These are phyloP conservation scores for Penicillium vulpinum DNA, from an alignment of 2,329 filamentous ascomycete species.

Conservation along the genomic window DNA sequence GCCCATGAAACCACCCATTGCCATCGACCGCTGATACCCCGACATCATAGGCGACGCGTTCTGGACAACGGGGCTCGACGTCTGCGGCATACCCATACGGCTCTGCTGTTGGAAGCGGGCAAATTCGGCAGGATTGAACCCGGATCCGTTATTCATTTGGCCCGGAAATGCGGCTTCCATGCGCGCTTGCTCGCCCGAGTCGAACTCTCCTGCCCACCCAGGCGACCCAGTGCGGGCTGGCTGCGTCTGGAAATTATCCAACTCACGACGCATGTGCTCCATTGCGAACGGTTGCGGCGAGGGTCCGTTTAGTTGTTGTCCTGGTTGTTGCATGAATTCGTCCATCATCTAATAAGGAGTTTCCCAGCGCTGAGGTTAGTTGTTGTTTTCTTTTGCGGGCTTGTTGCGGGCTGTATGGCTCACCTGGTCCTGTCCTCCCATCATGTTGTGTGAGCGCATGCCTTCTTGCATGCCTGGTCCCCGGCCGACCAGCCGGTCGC, in stretches of 20 bases:
- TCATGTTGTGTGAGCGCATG: conserved; percentile 71
- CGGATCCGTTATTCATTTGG: conserved; percentile 50
- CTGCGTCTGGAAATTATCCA: conserved; percentile 55
- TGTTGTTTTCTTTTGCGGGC: neutral
- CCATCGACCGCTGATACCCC: conserved; percentile 48
- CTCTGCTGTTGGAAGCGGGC: conserved; percentile 78
- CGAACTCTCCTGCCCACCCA: conserved; percentile 65
- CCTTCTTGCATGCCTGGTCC: conserved; percentile 71
- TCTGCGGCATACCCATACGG: conserved; percentile 58
- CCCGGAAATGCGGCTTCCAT: conserved; percentile 72
- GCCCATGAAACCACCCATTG: conserved; percentile 46
- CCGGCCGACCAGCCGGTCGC: conserved; percentile 79
- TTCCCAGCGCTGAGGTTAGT: conserved; percentile 29
- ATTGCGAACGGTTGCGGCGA: conserved; percentile 62
- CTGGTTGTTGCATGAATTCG: conserved; percentile 81
- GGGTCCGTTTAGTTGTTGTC: conserved; percentile 55
- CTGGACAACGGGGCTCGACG: conserved; percentile 56
- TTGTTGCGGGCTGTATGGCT: conserved; percentile 5
- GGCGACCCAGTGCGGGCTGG: conserved; percentile 56
- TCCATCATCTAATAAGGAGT: conserved; percentile 73
- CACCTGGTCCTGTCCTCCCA: conserved; percentile 72
- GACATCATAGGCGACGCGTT: conserved; percentile 63
- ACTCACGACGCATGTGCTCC: conserved; percentile 65
- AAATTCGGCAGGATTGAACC: conserved; percentile 83
- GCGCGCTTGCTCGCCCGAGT: conserved; percentile 61